phyloP scores from a whole-genome alignment of 306 rosid genomes.

The Calophaca sinica region DNA sequence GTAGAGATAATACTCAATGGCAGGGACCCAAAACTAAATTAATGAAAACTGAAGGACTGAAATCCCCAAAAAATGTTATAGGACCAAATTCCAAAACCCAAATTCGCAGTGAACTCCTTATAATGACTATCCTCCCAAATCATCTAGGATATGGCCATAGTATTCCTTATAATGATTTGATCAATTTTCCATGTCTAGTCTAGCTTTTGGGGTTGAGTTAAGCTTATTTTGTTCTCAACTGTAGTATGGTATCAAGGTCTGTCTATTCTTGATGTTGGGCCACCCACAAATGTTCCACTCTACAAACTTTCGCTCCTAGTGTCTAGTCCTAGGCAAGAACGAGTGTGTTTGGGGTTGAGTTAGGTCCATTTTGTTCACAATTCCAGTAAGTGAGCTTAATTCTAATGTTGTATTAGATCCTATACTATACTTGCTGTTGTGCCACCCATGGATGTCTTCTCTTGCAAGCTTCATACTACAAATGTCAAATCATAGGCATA shows the following conservation, averaged over 20 bases:
- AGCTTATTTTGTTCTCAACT: not conserved
- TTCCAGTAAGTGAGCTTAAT: no score
- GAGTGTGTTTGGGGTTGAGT: not conserved
- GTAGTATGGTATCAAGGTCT: not conserved
- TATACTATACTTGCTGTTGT: not conserved
- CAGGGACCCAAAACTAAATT: not conserved
- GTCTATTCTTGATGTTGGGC: constrained; percentile 1
- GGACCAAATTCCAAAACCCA: not conserved
- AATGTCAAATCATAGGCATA: not conserved
- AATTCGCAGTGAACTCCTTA: not conserved
- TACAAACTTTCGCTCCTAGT: not conserved
- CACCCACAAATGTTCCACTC: not conserved
- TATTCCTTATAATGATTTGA: not conserved
- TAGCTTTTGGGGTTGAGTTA: not conserved
- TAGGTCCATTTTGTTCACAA: not conserved
- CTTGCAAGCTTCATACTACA: not conserved
- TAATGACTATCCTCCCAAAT: not conserved
- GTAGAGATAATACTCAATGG: not conserved
- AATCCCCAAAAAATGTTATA: not conserved
- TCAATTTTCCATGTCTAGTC: not conserved
- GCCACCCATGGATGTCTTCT: not conserved
- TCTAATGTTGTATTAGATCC: not conserved
- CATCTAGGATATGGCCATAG: not conserved
- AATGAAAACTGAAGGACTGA: not conserved
- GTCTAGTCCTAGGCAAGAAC: not conserved